A percentile compares a stretch with the other conserved stretches of the same genome.
phyloP scores from a whole-genome alignment of 2,329 filamentous ascomycete species.

The Epichloe bromicola region DNA sequence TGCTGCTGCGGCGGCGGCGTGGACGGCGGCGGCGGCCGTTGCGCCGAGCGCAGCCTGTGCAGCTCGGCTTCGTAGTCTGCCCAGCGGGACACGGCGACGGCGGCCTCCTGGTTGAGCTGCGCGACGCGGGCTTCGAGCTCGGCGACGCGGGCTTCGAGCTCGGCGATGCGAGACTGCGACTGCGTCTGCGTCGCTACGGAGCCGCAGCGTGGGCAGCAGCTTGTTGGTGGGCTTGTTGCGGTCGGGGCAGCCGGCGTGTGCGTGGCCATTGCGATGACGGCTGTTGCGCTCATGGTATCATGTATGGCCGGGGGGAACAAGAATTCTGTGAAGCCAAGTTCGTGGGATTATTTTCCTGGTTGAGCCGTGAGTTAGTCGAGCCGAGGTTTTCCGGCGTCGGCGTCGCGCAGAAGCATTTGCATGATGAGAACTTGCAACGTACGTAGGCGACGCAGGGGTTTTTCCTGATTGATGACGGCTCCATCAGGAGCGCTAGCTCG shows the following conservation, averaged over 20 bases:
- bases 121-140: constrained; percentile 61
- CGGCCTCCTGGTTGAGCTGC: constrained; percentile 57
- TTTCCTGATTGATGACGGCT: no score
- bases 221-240: constrained; percentile 11
- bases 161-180: constrained; percentile 44
- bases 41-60: constrained; percentile 37
- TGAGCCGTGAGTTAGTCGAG: no score
- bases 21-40: constrained; percentile 8
- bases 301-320: neutral
- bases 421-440: no score
- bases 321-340: no score
- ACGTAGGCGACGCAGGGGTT: no score
- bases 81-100: constrained; percentile 49
- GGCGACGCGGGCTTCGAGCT: constrained; percentile 54
- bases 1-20: neutral
- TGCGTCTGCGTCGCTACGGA: constrained; percentile 29
- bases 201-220: constrained; percentile 40
- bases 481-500: no score
- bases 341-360: no score
- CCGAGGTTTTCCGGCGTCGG: no score
- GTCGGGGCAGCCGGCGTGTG: constrained; percentile 7
- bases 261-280: constrained; percentile 22
- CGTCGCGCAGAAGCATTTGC: no score
- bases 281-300: constrained; percentile 11
- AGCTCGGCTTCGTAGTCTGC: constrained; percentile 76